phyloP scores from a whole-genome alignment of 495 filamentous ascomycete species.

The Penicillium cosmopolitanum region DNA sequence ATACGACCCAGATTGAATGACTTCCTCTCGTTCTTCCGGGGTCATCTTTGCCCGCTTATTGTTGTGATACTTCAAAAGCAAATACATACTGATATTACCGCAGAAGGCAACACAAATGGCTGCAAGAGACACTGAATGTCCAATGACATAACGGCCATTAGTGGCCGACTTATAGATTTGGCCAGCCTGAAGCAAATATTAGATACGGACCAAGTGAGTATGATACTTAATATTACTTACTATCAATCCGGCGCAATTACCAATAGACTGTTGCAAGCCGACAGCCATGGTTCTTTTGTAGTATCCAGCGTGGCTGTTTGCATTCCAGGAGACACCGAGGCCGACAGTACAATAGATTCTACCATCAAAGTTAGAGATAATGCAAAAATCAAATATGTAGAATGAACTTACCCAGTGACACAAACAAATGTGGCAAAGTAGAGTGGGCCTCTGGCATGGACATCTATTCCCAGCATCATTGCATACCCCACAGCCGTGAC shows the following conservation, averaged over 20 bases:
- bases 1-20: conserved; percentile 18
- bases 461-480: conserved; percentile 18
- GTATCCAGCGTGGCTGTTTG: conserved; percentile 22
- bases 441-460: conserved; percentile 16
- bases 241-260: conserved; percentile 21
- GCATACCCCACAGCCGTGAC: conserved; percentile 23
- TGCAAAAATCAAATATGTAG: background rate
- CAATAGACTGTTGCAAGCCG: conserved; percentile 20
- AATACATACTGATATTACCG: conserved; percentile 18
- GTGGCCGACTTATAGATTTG: conserved; percentile 20
- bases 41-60: conserved; percentile 13
- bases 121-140: conserved; percentile 22
- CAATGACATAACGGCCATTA: conserved; percentile 19
- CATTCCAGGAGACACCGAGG: conserved; percentile 21
- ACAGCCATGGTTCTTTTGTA: conserved; percentile 23
- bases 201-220: background rate
- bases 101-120: conserved; percentile 18
- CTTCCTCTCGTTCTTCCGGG: conserved; percentile 13
- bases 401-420: conserved; percentile 20
- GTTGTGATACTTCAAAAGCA: conserved; percentile 16
- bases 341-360: conserved; percentile 9
- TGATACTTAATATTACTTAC: conserved; percentile 2
- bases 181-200: conserved; percentile 10
- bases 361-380: background rate
- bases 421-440: conserved; percentile 25